These are phyloP conservation scores for Aspergillus alliaceus DNA, from an alignment of 2,329 filamentous ascomycete species.

Conservation along the genomic window DNA sequence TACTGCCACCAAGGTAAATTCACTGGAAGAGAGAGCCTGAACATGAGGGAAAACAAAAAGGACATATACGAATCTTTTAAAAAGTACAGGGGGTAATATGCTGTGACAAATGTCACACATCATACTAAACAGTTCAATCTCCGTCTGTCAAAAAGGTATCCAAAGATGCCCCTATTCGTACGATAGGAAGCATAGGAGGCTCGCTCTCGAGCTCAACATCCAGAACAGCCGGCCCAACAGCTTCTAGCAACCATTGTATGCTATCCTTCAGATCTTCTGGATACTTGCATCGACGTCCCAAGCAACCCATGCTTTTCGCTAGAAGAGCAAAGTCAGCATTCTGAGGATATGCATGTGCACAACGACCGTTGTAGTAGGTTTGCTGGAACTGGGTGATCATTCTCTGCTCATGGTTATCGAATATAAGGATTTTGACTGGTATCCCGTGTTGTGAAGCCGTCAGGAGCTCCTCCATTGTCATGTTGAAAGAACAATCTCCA, in stretches of 20 bases:
- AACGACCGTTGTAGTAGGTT: background rate
- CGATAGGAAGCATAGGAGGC: background rate
- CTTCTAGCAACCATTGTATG: background rate
- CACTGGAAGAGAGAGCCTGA: too few relatives aligned
- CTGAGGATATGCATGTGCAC: background rate
- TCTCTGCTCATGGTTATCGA: background rate
- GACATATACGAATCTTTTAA: too few relatives aligned
- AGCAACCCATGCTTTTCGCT: background rate
- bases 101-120: too few relatives aligned
- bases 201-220: background rate
- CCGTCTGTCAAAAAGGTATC: background rate
- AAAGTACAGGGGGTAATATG: too few relatives aligned
- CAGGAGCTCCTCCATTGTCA: slow-evolving; percentile 1
- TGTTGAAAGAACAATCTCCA: slow-evolving; percentile 1
- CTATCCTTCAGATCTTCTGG: background rate
- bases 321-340: background rate
- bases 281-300: background rate
- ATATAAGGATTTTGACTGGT: background rate
- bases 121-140: too few relatives aligned
- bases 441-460: background rate
- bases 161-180: background rate
- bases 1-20: too few relatives aligned
- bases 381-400: background rate
- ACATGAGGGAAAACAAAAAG: too few relatives aligned
- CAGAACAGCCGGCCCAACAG: background rate